Evolutionary conservation across 768 basidiomycete genomes (phyloP).

Genomic region (Porpolomopsis calyptriformis): DNA sequence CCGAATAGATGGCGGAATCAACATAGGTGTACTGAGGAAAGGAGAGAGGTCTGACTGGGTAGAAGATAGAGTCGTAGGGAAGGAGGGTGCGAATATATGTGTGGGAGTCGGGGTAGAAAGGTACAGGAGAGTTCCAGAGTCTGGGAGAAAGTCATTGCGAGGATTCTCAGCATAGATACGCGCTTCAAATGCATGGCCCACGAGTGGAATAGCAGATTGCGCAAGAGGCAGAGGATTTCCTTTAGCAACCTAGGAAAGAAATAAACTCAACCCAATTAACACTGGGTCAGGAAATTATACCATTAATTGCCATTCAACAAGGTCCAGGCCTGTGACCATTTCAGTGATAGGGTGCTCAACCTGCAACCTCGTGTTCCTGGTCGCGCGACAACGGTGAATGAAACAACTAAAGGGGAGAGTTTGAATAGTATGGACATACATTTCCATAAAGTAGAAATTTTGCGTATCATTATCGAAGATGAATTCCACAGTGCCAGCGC

Average conservation of each 20-base stretch:
- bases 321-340: constrained; percentile 88
- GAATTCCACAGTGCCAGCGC: constrained; percentile 92
- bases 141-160: constrained; percentile 85
- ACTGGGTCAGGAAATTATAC: too few relatives aligned
- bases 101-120: constrained; percentile 73
- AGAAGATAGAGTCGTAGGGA: constrained; percentile 16
- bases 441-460: constrained; percentile 93
- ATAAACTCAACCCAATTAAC: too few relatives aligned
- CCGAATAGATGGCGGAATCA: constrained; percentile 55
- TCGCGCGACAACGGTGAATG: background rate
- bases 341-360: constrained; percentile 92
- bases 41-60: constrained; percentile 24
- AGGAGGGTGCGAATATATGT: constrained; percentile 49
- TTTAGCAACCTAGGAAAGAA: constrained; percentile 55
- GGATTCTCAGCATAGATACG: constrained; percentile 95
- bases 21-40: constrained; percentile 18
- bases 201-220: constrained; percentile 72
- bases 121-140: constrained; percentile 74
- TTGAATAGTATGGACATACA: constrained; percentile 35
- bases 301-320: constrained; percentile 93
- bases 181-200: constrained; percentile 90
- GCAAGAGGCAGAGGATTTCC: constrained; percentile 75
- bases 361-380: constrained; percentile 75
- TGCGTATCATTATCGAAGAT: constrained; percentile 88
- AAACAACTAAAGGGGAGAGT: background rate